phyloP scores from a whole-genome alignment of 176 grass and related monocot species.

The Phragmites australis region DNA sequence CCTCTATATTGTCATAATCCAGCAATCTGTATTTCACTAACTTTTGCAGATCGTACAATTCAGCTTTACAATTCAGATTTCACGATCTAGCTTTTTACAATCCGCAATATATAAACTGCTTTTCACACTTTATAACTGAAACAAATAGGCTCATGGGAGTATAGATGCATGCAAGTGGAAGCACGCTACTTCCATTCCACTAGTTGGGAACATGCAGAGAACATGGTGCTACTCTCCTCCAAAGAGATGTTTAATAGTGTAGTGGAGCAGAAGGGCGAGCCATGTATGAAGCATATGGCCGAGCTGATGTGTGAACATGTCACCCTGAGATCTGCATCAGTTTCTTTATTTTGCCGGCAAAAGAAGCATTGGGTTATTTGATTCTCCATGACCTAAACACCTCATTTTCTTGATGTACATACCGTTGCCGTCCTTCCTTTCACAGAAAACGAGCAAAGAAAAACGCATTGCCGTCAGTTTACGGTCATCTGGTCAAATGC shows the following conservation, averaged over 20 bases:
- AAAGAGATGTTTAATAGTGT: neutral
- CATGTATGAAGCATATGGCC: neutral
- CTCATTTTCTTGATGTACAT: neutral
- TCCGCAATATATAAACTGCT: too few relatives aligned
- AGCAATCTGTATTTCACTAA: too few relatives aligned
- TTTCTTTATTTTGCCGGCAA: neutral
- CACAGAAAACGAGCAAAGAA: neutral
- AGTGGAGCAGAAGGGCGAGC: neutral
- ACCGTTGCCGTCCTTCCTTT: neutral
- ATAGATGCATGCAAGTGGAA: neutral
- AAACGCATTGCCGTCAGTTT: neutral
- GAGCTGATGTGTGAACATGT: conserved; percentile 14
- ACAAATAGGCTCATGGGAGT: too few relatives aligned
- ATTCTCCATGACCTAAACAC: neutral
- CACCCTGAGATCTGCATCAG: neutral
- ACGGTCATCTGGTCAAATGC: neutral
- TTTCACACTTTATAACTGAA: too few relatives aligned
- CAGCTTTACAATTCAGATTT: too few relatives aligned
- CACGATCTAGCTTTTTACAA: too few relatives aligned
- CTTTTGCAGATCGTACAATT: too few relatives aligned
- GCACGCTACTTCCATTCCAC: conserved; percentile 22
- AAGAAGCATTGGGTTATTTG: neutral
- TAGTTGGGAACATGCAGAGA: neutral
- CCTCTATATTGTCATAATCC: too few relatives aligned
- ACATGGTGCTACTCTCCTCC: neutral